A percentile compares a stretch with the other conserved stretches of the same genome.
These are phyloP conservation scores for Podospora fimiseda DNA, from an alignment of 495 filamentous ascomycete genomes.

Conservation along the genomic window DNA sequence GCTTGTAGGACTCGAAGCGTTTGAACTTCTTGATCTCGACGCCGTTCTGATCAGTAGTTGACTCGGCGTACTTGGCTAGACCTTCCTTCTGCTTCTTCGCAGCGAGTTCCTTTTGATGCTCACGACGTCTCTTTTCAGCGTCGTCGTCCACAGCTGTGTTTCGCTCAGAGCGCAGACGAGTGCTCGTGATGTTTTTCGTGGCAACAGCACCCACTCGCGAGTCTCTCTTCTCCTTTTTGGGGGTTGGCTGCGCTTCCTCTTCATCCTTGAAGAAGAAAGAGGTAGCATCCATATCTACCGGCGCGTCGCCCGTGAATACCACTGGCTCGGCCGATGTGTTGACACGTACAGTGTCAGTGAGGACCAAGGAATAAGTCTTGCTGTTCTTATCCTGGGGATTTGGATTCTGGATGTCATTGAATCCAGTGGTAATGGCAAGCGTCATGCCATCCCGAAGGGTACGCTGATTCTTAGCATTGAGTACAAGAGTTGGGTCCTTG, in stretches of 20 bases:
- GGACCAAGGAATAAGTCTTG: slow-evolving; percentile 77
- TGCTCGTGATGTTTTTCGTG: slow-evolving; percentile 86
- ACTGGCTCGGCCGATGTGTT: slow-evolving; percentile 59
- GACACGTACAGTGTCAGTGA: slow-evolving; percentile 90
- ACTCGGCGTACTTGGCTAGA: slow-evolving; percentile 69
- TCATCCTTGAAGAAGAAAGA: slow-evolving; percentile 98
- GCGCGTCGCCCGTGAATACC: slow-evolving; percentile 88
- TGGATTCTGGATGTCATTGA: slow-evolving; percentile 79
- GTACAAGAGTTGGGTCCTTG: slow-evolving; percentile 68
- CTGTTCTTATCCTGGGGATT: slow-evolving; percentile 79
- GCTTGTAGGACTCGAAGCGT: slow-evolving; percentile 97
- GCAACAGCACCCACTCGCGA: slow-evolving; percentile 75
- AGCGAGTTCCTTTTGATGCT: slow-evolving; percentile 89
- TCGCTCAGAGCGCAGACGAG: slow-evolving; percentile 85
- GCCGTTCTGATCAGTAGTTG: slow-evolving; percentile 80
- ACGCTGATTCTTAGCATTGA: slow-evolving; percentile 78
- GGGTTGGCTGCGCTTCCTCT: slow-evolving; percentile 58
- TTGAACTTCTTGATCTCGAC: slow-evolving; percentile 93
- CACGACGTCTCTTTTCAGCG: slow-evolving; percentile 76
- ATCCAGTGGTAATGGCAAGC: slow-evolving; percentile 76
- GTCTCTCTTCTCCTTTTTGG: slow-evolving; percentile 77
- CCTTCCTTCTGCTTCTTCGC: slow-evolving; percentile 84
- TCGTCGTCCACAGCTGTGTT: slow-evolving; percentile 81
- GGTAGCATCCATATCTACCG: slow-evolving; percentile 81
- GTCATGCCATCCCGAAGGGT: slow-evolving; percentile 95